Base-by-base conservation (phyloP, 768 basidiomycete species). In the Suillus placidus region DNA sequence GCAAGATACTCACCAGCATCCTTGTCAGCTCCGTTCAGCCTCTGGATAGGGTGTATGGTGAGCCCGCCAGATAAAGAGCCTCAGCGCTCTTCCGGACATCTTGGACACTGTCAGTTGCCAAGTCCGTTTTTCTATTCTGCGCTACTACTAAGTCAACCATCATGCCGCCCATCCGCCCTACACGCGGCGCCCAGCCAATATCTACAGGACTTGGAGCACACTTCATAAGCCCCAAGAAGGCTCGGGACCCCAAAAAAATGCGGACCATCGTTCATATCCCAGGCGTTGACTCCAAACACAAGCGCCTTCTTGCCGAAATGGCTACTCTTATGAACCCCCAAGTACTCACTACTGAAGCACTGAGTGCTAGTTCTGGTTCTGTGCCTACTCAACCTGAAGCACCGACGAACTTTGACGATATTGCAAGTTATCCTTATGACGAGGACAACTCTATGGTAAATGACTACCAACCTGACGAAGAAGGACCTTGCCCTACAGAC, bases 191-290 rank as follows among this genome's bases (percentile, higher is more conserved):
- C 23, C 45, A 47, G 45, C 45, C 45, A 47, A 47, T 23, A 23
- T 47, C 45, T 23, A 42, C 26, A 12, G 71, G 73, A 9, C 67
- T 74, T 18, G 70, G 72, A 2, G 9, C 16, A n/a, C 62, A 65
- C 26, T 74, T 72, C n/a, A 55, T 54, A 2, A 71, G 66, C 14
- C 73, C 73, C 12, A 51, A 64, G 13, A 73, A 70, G 54, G 45
- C n/a, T 18, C n/a, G 40, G 8, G 66, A 71, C 20, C 64, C 55
- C 18, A 49, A 55, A 16, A 67, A 71, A 57, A 62, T 49, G 2
- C 55, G 43, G n/a, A 64, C 55, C 20, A 16, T 54, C 12, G 40
- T 64, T 38, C n/a, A 23, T 9, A 64, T 64, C n/a, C 63, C 55
- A 8, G 40, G 54, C 4, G 42, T 4, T 13, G 23, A 64, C 12